Conservation (phyloP, 2,329 filamentous ascomycete species). For the Cryphonectria parasitica region DNA sequence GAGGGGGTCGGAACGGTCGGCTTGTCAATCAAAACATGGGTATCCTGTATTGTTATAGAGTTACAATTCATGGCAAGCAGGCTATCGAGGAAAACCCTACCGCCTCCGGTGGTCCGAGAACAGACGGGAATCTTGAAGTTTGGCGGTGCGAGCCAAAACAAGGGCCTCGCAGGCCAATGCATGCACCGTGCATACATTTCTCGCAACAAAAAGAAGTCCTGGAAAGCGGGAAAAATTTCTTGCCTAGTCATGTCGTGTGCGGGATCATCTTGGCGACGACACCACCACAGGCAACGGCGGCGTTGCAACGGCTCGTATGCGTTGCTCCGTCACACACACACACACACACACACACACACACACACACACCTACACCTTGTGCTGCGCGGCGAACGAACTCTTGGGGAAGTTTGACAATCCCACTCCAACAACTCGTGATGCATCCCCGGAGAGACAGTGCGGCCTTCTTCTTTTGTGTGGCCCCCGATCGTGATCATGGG, state of each 20-base stretch:
- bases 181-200: too few species aligned
- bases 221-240: too few species aligned
- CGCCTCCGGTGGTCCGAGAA: too few species aligned
- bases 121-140: too few species aligned
- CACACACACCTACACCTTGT: background rate
- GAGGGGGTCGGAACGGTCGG: background rate
- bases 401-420: background rate
- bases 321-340: background rate
- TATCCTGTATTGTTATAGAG: too few species aligned
- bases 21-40: too few species aligned
- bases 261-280: background rate
- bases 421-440: background rate
- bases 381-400: background rate
- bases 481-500: constrained; percentile 7
- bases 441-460: background rate
- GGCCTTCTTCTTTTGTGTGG: constrained; percentile 8
- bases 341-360: background rate
- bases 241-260: background rate
- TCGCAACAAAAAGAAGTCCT: too few species aligned
- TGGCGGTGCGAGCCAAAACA: too few species aligned
- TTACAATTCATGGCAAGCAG: too few species aligned
- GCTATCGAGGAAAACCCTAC: too few species aligned
- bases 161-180: too few species aligned
- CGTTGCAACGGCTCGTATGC: background rate
- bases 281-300: background rate